Conservation (phyloP, 164 flowering plant species). For the Warburgia ugandensis region DNA sequence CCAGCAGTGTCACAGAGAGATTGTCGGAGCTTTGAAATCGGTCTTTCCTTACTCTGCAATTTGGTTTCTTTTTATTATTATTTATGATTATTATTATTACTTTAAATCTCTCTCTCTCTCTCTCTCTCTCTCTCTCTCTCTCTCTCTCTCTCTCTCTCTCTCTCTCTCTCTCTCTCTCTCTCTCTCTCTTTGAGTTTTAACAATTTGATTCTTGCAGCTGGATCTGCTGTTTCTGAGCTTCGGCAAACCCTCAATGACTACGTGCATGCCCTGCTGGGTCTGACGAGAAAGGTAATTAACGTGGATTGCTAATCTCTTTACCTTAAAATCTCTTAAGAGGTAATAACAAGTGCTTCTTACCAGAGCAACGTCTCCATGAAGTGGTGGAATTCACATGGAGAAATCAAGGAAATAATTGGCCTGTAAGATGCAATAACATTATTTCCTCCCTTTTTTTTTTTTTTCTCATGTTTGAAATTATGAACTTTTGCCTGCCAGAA, state of each 20-base stretch:
- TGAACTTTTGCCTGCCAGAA: constrained; percentile 43
- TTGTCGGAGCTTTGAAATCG: constrained; percentile 50
- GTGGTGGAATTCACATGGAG: constrained; percentile 79
- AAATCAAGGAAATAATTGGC: constrained; percentile 37
- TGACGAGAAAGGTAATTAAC: constrained; percentile 72
- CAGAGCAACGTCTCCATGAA: constrained; percentile 56
- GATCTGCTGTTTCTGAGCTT: constrained; percentile 58
- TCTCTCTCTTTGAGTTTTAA: not conserved
- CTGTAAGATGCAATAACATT: constrained; percentile 28
- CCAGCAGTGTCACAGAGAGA: constrained; percentile 40
- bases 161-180: no score
- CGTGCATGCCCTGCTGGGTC: constrained; percentile 60
- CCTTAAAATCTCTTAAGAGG: not conserved
- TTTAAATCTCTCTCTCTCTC: no score
- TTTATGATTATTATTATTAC: no score
- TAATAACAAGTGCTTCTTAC: not conserved
- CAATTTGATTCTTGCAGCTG: constrained; percentile 32
- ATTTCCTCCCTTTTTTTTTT: not conserved
- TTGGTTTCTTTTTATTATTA: not conserved
- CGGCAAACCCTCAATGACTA: constrained; percentile 59
- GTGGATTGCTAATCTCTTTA: not conserved
- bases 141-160: no score
- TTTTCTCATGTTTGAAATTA: not conserved
- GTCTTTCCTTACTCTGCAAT: constrained; percentile 21
- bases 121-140: no score